Percentiles rank a stretch among this genome's conserved stretches.
phyloP scores from a whole-genome alignment of 228 moss, liverwort and hornwort species.

The Sphagnum magellanicum region DNA sequence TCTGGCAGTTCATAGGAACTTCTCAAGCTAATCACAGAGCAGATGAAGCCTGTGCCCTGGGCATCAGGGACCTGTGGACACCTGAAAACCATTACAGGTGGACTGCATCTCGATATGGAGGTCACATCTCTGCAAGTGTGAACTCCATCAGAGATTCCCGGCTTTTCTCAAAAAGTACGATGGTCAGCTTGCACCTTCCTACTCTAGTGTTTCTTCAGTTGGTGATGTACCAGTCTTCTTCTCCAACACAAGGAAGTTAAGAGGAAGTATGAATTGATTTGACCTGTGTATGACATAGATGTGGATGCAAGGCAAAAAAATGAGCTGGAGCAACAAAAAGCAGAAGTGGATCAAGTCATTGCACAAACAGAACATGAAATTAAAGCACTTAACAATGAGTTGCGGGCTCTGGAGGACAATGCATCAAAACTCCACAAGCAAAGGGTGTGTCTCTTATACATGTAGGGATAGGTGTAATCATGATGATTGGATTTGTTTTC shows the following conservation, averaged over 20 bases:
- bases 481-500: too few species aligned
- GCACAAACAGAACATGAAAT: constrained; percentile 26
- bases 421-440: constrained; percentile 47
- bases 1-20: constrained; percentile 76
- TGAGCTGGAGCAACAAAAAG: constrained; percentile 40
- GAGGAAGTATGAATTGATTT: not conserved
- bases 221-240: not conserved
- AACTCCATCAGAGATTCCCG: constrained; percentile 41
- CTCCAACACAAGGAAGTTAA: not conserved
- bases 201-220: not conserved
- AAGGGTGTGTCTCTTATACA: constrained; percentile 33
- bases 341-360: constrained; percentile 27
- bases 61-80: constrained; percentile 84
- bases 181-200: not conserved
- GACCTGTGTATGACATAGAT: constrained; percentile 32
- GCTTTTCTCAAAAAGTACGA: constrained; percentile 84
- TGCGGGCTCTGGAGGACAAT: constrained; percentile 47
- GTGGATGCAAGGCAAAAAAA: constrained; percentile 60
- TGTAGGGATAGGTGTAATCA: too few species aligned
- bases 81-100: constrained; percentile 96
- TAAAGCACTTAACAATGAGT: constrained; percentile 17
- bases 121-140: constrained; percentile 63
- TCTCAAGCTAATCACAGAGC: constrained; percentile 68
- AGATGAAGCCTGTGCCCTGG: constrained; percentile 55
- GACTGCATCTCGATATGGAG: constrained; percentile 79